Base-by-base conservation (phyloP, 257 asterid genomes). In the Solanum clarkiae region DNA sequence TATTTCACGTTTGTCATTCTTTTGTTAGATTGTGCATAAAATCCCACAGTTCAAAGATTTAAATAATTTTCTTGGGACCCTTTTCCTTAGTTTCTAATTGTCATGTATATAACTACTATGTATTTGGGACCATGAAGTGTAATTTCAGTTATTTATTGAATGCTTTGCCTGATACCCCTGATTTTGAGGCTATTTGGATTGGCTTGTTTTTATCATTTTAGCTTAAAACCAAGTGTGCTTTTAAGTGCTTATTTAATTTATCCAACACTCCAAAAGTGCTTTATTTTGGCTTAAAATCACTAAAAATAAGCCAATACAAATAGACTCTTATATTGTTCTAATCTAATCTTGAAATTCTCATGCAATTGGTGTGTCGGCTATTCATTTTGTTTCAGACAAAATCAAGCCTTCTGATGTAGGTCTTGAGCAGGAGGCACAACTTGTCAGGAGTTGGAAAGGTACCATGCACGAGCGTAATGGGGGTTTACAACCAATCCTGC, bases 371-470 rank as follows among this genome's bases (percentile, higher is more conserved):
- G 42, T 15, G 11, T 79, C 47, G 49, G 65, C 29, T 83, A 56
- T 87, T 83, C 70, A 65, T 86, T 88, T 86, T 84, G 40, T 87
- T 86, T 85, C 97, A 97, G 99, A 92, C 80, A 97, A 97, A 92
- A 97, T 97, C 90, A 97, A 97, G 93, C 98, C 99, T 87, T 93
- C 98, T 81, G 99, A 97, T 90, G 97, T 97, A 60, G 99, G 98
- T 89, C 99, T 97, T 54, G 98, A 97, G 91, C 97, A 92, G 94
- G 98, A 97, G 86, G 98, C 98, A 59, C 98, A 94, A 90, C 86
- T 92, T 85, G 97, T 89, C 53, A 94, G 95, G 75, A 91, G 89
- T 49, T 94, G 98, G 99, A 91, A 86, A 75, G 93, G 93, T 86
- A 85, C 95, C 72, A 20, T 88, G 18, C 87, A 54, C 12, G 97